Percentiles rank a stretch among this genome's conserved stretches.
phyloP scores from a whole-genome alignment of 352 stramenopile species.

The Phytophthora citricola region DNA sequence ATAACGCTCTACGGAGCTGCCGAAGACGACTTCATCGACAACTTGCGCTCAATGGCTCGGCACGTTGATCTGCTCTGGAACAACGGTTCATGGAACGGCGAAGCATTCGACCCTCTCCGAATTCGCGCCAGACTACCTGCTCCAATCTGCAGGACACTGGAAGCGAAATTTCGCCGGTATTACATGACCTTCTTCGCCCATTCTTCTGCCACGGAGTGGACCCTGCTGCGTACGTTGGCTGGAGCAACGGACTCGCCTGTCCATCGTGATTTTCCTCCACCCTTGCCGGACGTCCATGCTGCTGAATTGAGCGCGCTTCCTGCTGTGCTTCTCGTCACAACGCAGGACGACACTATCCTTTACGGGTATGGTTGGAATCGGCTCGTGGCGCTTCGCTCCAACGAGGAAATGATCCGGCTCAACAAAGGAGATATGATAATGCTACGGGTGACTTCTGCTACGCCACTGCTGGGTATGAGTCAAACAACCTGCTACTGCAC shows the following conservation, averaged over 20 bases:
- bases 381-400: background rate
- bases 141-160: background rate
- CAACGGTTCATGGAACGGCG: background rate
- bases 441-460: background rate
- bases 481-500: background rate
- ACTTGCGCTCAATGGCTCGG: background rate
- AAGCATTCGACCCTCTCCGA: background rate
- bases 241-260: background rate
- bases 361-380: background rate
- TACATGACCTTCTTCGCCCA: background rate
- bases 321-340: background rate
- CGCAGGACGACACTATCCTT: background rate
- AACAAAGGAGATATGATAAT: slow-evolving; percentile 3
- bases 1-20: background rate
- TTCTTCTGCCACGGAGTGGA: background rate
- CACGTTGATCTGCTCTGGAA: background rate
- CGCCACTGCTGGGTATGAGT: background rate
- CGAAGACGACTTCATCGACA: background rate
- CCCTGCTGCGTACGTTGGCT: background rate
- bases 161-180: background rate
- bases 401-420: background rate
- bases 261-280: background rate
- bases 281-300: background rate
- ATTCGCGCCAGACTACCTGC: background rate
- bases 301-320: background rate